Evolutionary conservation across 306 rosid genomes (phyloP).

Genomic region (Rosa multiflora): DNA sequence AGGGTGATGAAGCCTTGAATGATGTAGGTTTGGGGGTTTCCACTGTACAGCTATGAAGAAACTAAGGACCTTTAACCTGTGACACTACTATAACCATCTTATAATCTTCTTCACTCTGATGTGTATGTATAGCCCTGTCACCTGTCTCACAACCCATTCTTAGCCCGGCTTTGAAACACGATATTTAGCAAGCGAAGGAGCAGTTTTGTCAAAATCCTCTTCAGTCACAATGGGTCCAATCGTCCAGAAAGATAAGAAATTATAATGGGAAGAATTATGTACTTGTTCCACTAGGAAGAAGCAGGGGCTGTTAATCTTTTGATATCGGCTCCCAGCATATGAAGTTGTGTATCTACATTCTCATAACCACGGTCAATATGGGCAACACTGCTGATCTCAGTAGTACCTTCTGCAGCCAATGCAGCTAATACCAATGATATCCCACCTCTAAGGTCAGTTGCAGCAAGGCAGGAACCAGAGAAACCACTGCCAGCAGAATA

Average conservation of each 20-base stretch:
- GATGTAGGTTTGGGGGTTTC: no score
- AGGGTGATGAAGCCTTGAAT: no score
- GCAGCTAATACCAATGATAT: constrained; percentile 34
- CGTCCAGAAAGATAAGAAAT: no score
- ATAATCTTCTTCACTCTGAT: background rate
- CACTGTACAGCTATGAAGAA: no score
- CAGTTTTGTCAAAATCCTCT: background rate
- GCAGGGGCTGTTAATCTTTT: constrained; percentile 18
- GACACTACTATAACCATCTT: background rate
- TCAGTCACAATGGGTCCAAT: no score
- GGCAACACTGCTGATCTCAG: constrained; percentile 25
- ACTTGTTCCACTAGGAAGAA: background rate
- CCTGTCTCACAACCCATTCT: background rate
- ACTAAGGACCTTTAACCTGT: background rate
- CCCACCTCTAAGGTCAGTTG: constrained; percentile 42
- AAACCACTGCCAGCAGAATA: constrained; percentile 9
- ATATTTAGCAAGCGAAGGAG: background rate
- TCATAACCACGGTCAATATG: constrained; percentile 40
- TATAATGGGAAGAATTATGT: no score
- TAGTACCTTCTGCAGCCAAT: constrained; percentile 33
- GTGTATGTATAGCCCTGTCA: background rate
- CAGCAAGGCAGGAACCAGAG: constrained; percentile 27
- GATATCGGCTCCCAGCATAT: constrained; percentile 29
- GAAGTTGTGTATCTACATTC: constrained; percentile 32
- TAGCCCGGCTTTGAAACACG: background rate